These are phyloP conservation scores for Umbelopsis vinacea DNA, from an alignment of 192 early-diverging fungal species.

Conservation along the genomic window DNA sequence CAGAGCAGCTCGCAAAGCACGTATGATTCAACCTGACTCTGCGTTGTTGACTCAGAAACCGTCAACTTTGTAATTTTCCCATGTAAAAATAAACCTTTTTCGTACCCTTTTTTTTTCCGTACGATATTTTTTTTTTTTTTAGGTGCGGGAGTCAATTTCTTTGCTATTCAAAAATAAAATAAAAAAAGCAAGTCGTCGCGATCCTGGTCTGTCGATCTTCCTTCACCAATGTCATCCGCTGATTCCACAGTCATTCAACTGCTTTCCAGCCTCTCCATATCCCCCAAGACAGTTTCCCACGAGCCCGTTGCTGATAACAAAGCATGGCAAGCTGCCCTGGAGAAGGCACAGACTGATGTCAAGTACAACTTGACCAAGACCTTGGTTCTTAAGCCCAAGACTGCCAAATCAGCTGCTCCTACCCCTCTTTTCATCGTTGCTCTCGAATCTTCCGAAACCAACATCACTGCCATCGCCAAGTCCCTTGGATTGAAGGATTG, in stretches of 20 bases:
- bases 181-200: neutral
- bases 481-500: slow-evolving; percentile 71
- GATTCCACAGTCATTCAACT: slow-evolving; percentile 14
- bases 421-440: slow-evolving; percentile 70
- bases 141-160: neutral
- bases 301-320: slow-evolving; percentile 58
- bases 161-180: neutral
- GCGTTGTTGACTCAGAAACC: neutral
- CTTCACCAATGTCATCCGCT: slow-evolving; percentile 14
- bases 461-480: slow-evolving; percentile 53
- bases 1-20: slow-evolving; percentile 14
- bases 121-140: neutral
- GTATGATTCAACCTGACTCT: neutral
- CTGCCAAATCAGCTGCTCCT: slow-evolving; percentile 61
- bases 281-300: slow-evolving; percentile 51
- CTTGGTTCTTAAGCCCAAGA: slow-evolving; percentile 82
- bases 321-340: slow-evolving; percentile 57
- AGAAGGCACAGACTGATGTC: slow-evolving; percentile 28
- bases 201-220: neutral
- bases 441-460: slow-evolving; percentile 55
- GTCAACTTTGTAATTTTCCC: slow-evolving; percentile 18
- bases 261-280: slow-evolving; percentile 40
- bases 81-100: slow-evolving; percentile 18
- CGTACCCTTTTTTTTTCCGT: neutral
- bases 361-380: slow-evolving; percentile 65